Percentiles rank a stretch among this genome's conserved stretches.
These are phyloP conservation scores for Xylaria scruposa DNA, from an alignment of 495 filamentous ascomycete species.

Conservation along the genomic window DNA sequence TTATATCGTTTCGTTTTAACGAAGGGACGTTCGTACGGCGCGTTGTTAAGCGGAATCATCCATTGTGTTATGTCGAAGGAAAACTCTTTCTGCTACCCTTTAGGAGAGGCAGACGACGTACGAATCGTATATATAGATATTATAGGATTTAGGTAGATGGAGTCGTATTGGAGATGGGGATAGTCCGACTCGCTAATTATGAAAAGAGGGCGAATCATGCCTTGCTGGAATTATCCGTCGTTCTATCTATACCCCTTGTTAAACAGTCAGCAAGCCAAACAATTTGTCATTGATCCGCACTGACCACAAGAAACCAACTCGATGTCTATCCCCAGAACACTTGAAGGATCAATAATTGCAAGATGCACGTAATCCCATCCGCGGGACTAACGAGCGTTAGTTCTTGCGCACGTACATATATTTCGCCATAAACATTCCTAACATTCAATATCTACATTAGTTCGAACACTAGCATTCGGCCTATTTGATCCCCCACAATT, in stretches of 20 bases:
- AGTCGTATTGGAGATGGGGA: not conserved
- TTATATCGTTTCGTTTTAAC: not conserved
- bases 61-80: not conserved
- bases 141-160: not conserved
- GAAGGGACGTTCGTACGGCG: not conserved
- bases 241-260: not conserved
- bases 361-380: not conserved
- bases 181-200: not conserved
- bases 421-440: not conserved
- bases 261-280: not conserved
- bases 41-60: not conserved
- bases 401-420: not conserved
- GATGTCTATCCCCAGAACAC: not conserved
- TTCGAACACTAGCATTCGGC: not conserved
- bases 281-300: constrained; percentile 74
- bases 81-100: not conserved
- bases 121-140: no score
- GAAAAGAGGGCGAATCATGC: not conserved
- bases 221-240: not conserved
- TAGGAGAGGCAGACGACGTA: not conserved
- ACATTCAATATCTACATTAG: not conserved
- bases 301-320: constrained; percentile 74
- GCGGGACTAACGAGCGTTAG: not conserved
- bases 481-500: not conserved
- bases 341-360: not conserved